Conservation (phyloP, 495 filamentous ascomycete genomes). For the Xylaria scruposa region DNA sequence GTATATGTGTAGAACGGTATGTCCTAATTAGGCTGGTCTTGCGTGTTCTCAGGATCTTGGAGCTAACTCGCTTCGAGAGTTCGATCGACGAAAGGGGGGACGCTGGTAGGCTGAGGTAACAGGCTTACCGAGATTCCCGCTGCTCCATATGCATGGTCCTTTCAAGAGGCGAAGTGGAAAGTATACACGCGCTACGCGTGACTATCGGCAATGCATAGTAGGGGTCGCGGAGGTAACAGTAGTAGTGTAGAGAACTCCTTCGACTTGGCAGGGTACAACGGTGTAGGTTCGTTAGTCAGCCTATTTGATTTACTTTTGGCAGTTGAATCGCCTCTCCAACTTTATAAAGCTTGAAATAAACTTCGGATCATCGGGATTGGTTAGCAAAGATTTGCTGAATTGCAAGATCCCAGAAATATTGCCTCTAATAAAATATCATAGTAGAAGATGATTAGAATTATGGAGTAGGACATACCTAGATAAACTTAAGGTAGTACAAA, state of each 20-base stretch:
- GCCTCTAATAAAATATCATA: not conserved
- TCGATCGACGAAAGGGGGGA: not conserved
- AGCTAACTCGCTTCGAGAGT: constrained; percentile 8
- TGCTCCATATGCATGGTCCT: constrained; percentile 25
- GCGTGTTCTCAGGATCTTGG: not conserved
- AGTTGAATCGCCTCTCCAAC: not conserved
- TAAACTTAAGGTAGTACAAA: not conserved
- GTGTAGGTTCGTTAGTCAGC: constrained; percentile 16
- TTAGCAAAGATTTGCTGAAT: not conserved
- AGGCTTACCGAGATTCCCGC: constrained; percentile 22
- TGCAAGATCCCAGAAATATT: not conserved
- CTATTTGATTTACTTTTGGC: not conserved
- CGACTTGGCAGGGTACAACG: constrained; percentile 13
- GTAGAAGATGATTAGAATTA: not conserved
- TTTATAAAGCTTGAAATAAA: constrained; percentile 1
- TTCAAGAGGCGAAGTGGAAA: constrained; percentile 2
- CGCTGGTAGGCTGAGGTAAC: not conserved
- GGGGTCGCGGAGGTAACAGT: constrained; percentile 14
- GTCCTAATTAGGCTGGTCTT: constrained; percentile 6
- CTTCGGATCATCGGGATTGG: not conserved
- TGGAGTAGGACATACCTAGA: not conserved
- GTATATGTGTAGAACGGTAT: not conserved
- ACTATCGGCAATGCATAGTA: constrained; percentile 16
- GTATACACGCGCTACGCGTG: not conserved
- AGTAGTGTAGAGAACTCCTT: constrained; percentile 10